Evolutionary conservation across 2,329 filamentous ascomycete genomes (phyloP), one percentile per base, ranked within the genome.

Genomic region (Colletotrichum sp.): DNA sequence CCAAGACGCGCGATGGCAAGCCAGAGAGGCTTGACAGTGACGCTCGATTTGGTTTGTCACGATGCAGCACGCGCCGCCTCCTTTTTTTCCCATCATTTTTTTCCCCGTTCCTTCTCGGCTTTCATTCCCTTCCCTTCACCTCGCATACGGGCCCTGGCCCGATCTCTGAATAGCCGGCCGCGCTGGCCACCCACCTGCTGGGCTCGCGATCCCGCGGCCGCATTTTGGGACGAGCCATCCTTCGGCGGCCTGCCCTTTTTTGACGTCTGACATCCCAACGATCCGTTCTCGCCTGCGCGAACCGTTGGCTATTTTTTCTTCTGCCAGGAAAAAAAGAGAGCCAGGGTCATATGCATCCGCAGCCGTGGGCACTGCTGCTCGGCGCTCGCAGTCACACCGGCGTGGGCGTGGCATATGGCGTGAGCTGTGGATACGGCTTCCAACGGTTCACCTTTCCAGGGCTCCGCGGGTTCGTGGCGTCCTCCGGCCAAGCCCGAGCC

Each of bases 351-450:
- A 48, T 71, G 58, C 67, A 60, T 34, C 55, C 69, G 63, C 43
- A 24, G 70, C 55, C 61, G 63, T 64, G 55, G 72, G 61, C 67
- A 57, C 38, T 72, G 38, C 69, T 63, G 30, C 63, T 76, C 64
- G 16, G 26, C 24, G 28, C 32, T 32, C 32, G 43, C 57, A 21
- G 74, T 76, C 70, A 74, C 74, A 74, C 66, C 60, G 65, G 74
- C 52, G 43, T 21, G 43, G 65, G 74, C 65, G 65, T 36, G 58
- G 74, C 71, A 76, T 48, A 48, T 70, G 65, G 71, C 71, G 74
- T 74, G 71, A 76, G 65, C 36, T 63, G 66, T 71, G 74, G 73
- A 67, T 36, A 55, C 55, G 21, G 43, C n/a, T 72, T 55, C 69
- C 57, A 75, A 58, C 63, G 36, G 32, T 34, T 43, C 36, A 43